Percentiles rank a stretch among this genome's conserved stretches.
Conservation (phyloP, 2,329 filamentous ascomycete genomes). For the Fusarium longipes region DNA sequence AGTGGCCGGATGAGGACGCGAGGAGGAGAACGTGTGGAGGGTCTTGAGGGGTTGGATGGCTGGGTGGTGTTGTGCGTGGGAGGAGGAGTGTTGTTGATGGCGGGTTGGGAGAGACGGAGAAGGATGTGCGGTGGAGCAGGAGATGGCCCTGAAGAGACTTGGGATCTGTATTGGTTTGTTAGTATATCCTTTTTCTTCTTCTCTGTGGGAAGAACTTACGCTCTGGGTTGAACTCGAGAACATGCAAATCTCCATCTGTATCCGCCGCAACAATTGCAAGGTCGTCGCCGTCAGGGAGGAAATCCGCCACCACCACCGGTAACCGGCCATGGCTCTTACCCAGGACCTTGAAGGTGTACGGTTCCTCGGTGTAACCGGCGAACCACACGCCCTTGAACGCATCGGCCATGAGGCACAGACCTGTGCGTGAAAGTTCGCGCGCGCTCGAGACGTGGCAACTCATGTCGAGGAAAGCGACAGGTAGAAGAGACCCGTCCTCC, state of each 20-base stretch:
- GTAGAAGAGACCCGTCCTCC: slow-evolving; percentile 90
- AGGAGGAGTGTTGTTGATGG: slow-evolving; percentile 81
- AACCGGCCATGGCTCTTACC: slow-evolving; percentile 85
- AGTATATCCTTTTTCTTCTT: slow-evolving; percentile 21
- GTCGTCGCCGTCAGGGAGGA: slow-evolving; percentile 85
- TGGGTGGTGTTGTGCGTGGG: slow-evolving; percentile 68
- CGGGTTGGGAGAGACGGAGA: slow-evolving; percentile 83
- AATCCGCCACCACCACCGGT: slow-evolving; percentile 84
- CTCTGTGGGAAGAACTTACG: slow-evolving; percentile 65
- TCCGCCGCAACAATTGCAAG: slow-evolving; percentile 87
- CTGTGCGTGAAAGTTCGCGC: slow-evolving; percentile 84
- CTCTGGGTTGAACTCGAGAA: slow-evolving; percentile 94
- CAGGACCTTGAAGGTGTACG: slow-evolving; percentile 93
- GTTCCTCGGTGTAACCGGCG: slow-evolving; percentile 94
- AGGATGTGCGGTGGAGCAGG: slow-evolving; percentile 86
- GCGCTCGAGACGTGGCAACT: slow-evolving; percentile 91
- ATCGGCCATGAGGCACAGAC: slow-evolving; percentile 88
- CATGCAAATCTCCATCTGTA: slow-evolving; percentile 85
- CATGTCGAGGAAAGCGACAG: slow-evolving; percentile 98
- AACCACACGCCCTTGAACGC: slow-evolving; percentile 96
- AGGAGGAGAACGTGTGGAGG: slow-evolving; percentile 68
- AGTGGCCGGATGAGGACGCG: slow-evolving; percentile 78
- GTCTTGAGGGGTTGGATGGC: slow-evolving; percentile 49
- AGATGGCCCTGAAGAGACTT: slow-evolving; percentile 91
- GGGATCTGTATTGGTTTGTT: slow-evolving; percentile 71